Evolutionary conservation across 2,329 filamentous ascomycete species (phyloP).

Genomic region (Aspergillus quadricinctus): DNA sequence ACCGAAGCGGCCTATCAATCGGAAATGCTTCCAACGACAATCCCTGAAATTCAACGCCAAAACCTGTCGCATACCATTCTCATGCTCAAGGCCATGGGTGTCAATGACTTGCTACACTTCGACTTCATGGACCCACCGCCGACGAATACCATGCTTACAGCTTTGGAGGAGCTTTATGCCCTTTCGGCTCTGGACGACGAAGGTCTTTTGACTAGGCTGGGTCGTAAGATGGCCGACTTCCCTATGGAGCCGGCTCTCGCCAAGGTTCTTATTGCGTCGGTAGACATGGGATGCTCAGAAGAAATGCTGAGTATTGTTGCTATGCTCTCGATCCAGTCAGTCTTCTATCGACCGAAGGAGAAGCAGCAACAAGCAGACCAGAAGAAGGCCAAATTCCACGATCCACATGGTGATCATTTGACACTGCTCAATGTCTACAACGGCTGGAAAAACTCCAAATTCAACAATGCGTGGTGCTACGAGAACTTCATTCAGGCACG

Average conservation of each 20-base stretch:
- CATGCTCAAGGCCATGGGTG: slow-evolving; percentile 98
- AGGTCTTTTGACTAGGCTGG: slow-evolving; percentile 83
- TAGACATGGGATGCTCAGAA: slow-evolving; percentile 84
- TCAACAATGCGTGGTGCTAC: slow-evolving; percentile 85
- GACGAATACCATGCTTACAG: slow-evolving; percentile 95
- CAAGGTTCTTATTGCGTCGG: slow-evolving; percentile 83
- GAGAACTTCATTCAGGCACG: slow-evolving; percentile 97
- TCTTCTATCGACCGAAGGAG: slow-evolving; percentile 96
- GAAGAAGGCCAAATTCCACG: slow-evolving; percentile 97
- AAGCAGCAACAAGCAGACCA: slow-evolving; percentile 95
- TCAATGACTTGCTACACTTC: slow-evolving; percentile 94
- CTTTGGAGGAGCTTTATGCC: slow-evolving; percentile 90
- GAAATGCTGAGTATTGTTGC: slow-evolving; percentile 92
- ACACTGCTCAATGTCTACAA: slow-evolving; percentile 97
- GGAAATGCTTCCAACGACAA: slow-evolving; percentile 93
- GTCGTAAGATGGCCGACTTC: slow-evolving; percentile 97
- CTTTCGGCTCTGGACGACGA: slow-evolving; percentile 91
- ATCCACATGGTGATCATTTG: slow-evolving; percentile 88
- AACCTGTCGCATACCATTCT: slow-evolving; percentile 90
- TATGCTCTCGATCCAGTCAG: slow-evolving; percentile 80
- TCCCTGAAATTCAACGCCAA: slow-evolving; percentile 93
- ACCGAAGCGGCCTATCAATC: slow-evolving; percentile 93
- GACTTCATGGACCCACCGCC: slow-evolving; percentile 99
- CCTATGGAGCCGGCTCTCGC: slow-evolving; percentile 93
- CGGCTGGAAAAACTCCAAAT: slow-evolving; percentile 84